Percentiles rank a stretch among this genome's conserved stretches.
Conservation (phyloP, 495 filamentous ascomycete genomes). For the Cercophora scortea region DNA sequence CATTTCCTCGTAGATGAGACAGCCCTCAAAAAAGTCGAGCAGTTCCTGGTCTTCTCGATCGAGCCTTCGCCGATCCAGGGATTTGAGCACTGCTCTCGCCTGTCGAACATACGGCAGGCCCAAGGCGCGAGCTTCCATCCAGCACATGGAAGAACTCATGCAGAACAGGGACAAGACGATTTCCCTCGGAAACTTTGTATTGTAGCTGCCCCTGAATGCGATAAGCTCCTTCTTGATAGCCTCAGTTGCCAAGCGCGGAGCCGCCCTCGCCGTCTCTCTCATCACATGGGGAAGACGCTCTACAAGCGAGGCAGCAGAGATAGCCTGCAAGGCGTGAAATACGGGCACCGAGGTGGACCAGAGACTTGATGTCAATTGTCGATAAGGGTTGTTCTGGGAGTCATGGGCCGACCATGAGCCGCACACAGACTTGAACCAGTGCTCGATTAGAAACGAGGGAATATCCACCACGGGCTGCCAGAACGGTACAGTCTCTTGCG, state of each 20-base stretch:
- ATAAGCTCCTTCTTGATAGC: constrained; percentile 21
- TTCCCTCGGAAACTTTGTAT: constrained; percentile 17
- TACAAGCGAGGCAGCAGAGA: constrained; percentile 24
- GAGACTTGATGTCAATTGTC: constrained; percentile 16
- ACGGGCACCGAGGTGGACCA: constrained; percentile 21
- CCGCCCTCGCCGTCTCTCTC: constrained; percentile 19
- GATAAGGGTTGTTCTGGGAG: constrained; percentile 21
- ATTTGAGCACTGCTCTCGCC: constrained; percentile 17
- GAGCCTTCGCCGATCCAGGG: constrained; percentile 10
- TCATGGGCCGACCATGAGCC: constrained; percentile 25
- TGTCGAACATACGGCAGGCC: constrained; percentile 21
- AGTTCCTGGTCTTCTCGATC: constrained; percentile 11
- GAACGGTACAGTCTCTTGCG: not conserved
- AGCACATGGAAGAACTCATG: constrained; percentile 30
- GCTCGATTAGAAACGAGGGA: constrained; percentile 25
- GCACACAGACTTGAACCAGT: constrained; percentile 31
- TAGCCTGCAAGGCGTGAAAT: constrained; percentile 21
- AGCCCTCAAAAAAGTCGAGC: constrained; percentile 27
- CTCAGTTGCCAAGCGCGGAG: constrained; percentile 16
- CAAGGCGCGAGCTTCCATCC: constrained; percentile 25
- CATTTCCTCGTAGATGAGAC: constrained; percentile 28
- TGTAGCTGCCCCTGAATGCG: constrained; percentile 8
- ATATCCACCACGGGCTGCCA: constrained; percentile 22
- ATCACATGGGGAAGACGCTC: constrained; percentile 25
- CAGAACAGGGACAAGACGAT: constrained; percentile 24